phyloP scores from a whole-genome alignment of 2,329 filamentous ascomycete genomes.

The Fusarium poae region DNA sequence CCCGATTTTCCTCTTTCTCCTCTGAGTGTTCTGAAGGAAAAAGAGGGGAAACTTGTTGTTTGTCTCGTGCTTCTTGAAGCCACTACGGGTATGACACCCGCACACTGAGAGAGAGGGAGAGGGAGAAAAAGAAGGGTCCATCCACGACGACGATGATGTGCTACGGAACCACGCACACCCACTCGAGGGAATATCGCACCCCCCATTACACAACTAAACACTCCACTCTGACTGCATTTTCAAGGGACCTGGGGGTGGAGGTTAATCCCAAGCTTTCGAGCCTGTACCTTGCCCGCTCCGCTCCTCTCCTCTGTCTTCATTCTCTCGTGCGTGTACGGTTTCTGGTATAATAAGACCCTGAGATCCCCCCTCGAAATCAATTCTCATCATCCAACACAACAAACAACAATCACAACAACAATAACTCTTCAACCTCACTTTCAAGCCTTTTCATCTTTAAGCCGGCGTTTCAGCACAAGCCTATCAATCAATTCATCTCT shows the following conservation, averaged over 20 bases:
- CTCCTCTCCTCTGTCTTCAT: conserved; percentile 23
- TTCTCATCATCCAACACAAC: conserved; percentile 17
- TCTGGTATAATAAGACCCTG: conserved; percentile 47
- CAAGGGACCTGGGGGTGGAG: conserved; percentile 46
- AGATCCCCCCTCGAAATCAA: conserved; percentile 15
- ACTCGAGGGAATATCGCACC: conserved; percentile 6
- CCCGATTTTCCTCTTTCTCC: conserved; percentile 19
- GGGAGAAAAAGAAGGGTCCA: conserved; percentile 41
- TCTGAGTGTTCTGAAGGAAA: neutral
- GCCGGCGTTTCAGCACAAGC: conserved; percentile 8
- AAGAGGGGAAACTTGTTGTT: conserved; percentile 2
- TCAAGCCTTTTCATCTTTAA: neutral
- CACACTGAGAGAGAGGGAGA: neutral
- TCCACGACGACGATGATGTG: conserved; percentile 36
- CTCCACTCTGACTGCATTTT: conserved; percentile 32
- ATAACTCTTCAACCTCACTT: conserved; percentile 25
- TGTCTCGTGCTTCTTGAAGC: conserved; percentile 29
- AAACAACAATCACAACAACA: conserved; percentile 18
- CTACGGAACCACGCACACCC: conserved; percentile 27
- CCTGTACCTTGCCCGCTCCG: conserved; percentile 27
- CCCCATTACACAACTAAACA: conserved; percentile 29
- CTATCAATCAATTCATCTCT: conserved; percentile 1
- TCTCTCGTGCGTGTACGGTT: conserved; percentile 7
- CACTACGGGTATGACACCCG: conserved; percentile 28
- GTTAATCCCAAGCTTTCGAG: conserved; percentile 22